Evolutionary conservation across 2,329 filamentous ascomycete species (phyloP).

Genomic region (Cadophora gregata): DNA sequence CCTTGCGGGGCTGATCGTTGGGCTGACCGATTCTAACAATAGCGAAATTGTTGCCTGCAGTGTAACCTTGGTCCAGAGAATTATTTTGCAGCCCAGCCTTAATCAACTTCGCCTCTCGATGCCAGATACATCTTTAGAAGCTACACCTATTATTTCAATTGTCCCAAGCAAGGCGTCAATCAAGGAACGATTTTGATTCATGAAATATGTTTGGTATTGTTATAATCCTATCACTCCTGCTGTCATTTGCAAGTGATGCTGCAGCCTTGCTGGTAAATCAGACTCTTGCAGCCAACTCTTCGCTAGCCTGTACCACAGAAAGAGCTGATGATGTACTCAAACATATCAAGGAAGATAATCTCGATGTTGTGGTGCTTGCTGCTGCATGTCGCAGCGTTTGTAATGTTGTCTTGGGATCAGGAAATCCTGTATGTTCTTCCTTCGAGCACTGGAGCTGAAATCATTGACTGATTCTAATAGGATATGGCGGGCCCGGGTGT

Average conservation of each 20-base stretch:
- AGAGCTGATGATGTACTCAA: background rate
- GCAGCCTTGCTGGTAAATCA: background rate
- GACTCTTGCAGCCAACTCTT: background rate
- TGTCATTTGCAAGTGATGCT: background rate
- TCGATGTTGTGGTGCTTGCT: background rate
- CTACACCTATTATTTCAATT: too few species aligned
- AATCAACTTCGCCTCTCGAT: too few species aligned
- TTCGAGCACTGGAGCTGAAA: background rate
- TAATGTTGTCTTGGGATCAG: background rate
- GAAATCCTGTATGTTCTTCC: background rate
- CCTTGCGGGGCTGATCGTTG: background rate
- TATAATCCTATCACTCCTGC: background rate
- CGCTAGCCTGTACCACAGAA: background rate
- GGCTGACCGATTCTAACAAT: background rate
- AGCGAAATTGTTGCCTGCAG: background rate
- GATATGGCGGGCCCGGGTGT: constrained; percentile 8
- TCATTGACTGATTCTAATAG: background rate
- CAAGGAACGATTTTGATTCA: too few species aligned
- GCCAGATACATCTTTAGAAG: too few species aligned
- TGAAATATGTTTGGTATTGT: background rate
- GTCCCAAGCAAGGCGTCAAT: too few species aligned
- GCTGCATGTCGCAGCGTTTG: background rate
- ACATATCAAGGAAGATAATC: background rate
- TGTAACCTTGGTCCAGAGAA: too few species aligned
- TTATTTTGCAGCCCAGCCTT: too few species aligned